These are phyloP conservation scores for Seminavis robusta DNA, from an alignment of 108 stramenopile genomes.

Conservation along the genomic window DNA sequence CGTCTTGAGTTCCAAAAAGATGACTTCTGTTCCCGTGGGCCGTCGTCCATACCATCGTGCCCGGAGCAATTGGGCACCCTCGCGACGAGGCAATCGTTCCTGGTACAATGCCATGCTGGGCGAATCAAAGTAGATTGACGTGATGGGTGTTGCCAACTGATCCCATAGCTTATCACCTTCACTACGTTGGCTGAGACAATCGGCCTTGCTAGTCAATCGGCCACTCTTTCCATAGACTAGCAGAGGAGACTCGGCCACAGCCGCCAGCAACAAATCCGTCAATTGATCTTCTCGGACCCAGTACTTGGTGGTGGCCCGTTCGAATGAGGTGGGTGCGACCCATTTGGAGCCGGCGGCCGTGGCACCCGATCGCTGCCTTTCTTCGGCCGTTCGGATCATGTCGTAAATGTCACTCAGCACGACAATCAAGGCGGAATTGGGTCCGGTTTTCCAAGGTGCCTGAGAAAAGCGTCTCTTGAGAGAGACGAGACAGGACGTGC, in stretches of 20 bases:
- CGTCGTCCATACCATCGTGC: constrained; percentile 36
- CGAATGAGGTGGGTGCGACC: constrained; percentile 17
- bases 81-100: constrained; percentile 16
- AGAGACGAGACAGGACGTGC: constrained; percentile 1
- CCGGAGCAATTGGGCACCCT: constrained; percentile 32
- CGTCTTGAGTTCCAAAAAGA: constrained; percentile 39
- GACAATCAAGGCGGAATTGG: constrained; percentile 2
- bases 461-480: neutral
- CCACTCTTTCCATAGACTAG: constrained; percentile 29
- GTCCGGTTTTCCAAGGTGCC: neutral
- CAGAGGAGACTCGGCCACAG: constrained; percentile 23
- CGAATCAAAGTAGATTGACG: constrained; percentile 43
- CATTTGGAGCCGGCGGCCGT: neutral
- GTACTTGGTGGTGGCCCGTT: constrained; percentile 33
- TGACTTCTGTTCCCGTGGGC: constrained; percentile 16
- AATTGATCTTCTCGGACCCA: constrained; percentile 27
- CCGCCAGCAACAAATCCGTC: constrained; percentile 16
- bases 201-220: neutral
- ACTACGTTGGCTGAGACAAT: neutral
- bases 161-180: constrained; percentile 25
- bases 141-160: constrained; percentile 19
- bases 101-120: constrained; percentile 26
- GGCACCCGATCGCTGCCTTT: neutral
- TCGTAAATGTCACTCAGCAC: constrained; percentile 17
- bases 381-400: constrained; percentile 10